Percentiles rank a stretch among this genome's conserved stretches.
These are phyloP conservation scores for Alternaria sp. DNA, from an alignment of 2,329 filamentous ascomycete species.

Conservation along the genomic window DNA sequence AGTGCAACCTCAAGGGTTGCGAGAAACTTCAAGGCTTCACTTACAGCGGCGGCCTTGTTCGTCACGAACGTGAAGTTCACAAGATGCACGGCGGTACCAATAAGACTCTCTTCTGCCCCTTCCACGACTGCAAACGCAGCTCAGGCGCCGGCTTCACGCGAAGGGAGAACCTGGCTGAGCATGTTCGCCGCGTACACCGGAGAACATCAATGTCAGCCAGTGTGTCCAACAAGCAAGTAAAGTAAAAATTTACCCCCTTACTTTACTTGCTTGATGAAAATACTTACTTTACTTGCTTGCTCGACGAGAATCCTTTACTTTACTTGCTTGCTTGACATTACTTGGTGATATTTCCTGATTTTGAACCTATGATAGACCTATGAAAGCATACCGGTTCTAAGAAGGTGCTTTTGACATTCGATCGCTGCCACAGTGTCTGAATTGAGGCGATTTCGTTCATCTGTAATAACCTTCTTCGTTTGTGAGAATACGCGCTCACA, in stretches of 20 bases:
- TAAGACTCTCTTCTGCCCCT: constrained; percentile 85
- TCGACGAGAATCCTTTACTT: neutral
- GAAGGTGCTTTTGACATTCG: constrained; percentile 12
- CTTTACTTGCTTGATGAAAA: neutral
- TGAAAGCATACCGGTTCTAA: neutral
- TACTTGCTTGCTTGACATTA: neutral
- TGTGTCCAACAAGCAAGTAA: neutral
- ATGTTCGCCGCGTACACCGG: constrained; percentile 84
- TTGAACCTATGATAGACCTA: neutral
- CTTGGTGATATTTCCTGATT: neutral
- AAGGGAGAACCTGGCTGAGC: constrained; percentile 93
- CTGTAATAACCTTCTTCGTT: constrained; percentile 14
- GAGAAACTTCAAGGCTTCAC: constrained; percentile 94
- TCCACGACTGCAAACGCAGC: constrained; percentile 86
- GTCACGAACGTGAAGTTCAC: constrained; percentile 94
- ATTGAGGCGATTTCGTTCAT: constrained; percentile 13
- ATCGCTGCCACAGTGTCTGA: constrained; percentile 10
- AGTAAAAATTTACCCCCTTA: neutral
- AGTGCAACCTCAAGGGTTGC: constrained; percentile 81
- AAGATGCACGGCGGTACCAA: constrained; percentile 88
- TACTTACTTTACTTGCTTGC: neutral
- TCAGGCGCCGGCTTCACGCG: constrained; percentile 89
- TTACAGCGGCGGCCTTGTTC: constrained; percentile 86
- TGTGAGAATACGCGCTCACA: no score
- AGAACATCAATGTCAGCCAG: constrained; percentile 43